Evolutionary conservation across 768 basidiomycete genomes (phyloP), one percentile per base, ranked within the genome.

Genomic region (Pisolithus marmoratus): DNA sequence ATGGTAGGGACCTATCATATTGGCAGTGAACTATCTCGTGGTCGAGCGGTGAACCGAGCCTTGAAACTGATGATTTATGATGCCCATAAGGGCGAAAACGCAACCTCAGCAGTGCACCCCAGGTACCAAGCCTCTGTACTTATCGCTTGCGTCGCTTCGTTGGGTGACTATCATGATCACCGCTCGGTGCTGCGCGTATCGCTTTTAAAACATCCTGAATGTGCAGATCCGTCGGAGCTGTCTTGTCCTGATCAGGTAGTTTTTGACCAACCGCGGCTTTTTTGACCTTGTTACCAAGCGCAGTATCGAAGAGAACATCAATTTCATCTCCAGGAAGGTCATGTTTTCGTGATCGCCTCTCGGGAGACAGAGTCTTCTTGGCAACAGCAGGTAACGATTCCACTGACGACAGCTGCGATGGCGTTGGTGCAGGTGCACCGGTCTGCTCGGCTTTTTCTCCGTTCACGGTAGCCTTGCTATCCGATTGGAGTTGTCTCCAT

Each of bases 401-500:
- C 5, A 34, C 12, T 34, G 34, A 34, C 12, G 34, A 14, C 27
- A 44, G 53, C 15, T 51, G 63, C 14, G 26, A 19, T 42, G 29
- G 40, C 43, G 48, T 54, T 9, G 50, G 63, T 15, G 34, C n/a
- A 41, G 22, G 38, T 38, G 37, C 48, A 22, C 20, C 5, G 4
- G 48, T 37, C 23, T 27, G 43, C 38, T 43, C 42, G 27, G 53
- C 54, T 46, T 54, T 57, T 23, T 45, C 38, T 37, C 45, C 2
- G 27, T 54, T 52, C 34, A 54, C 47, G 62, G 71, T 44, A 38
- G 69, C 64, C 46, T 77, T 74, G 24, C 27, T 57, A 48, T 62
- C 61, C 3, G 84, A 73, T 62, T 94, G 88, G 57, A 82, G 62
- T 43, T 76, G 78, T 58, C 83, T 82, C 95, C 95, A 99, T 48